Evolutionary conservation across 768 basidiomycete species (phyloP), one percentile per base, ranked within the genome.

Genomic region (Hemileccinum rubropunctum): DNA sequence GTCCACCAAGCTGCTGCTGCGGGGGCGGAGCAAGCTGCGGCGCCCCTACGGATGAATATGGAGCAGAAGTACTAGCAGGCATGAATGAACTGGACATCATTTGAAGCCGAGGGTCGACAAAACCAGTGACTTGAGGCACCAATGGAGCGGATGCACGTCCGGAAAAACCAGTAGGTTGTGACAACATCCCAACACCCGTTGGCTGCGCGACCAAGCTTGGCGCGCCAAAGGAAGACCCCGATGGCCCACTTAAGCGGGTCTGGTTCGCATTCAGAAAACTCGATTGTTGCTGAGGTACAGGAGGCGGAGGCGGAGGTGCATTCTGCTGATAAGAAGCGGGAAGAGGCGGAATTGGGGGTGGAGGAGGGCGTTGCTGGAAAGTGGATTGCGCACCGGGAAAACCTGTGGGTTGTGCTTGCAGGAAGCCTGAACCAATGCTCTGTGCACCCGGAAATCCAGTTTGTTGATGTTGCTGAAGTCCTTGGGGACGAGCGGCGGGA

Each of bases 41-140:
- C 3, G 74, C 66, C 9, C 82, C 84, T 5, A 73, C 79, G 3
- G 81, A 70, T 36, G 75, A 74, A 62, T 83, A 86, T 8, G 80
- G 82, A 13, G 81, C 68, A 26, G 83, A 75, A 3, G 72, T 69
- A 56, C 83, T 88, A 45, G 81, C 73, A 12, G 95, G 95, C 83
- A 98, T 89, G 71, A 98, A 97, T 0, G 87, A 85, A 52, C 72
- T 88, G n/a, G 84, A 84, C 88, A 97, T 91, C 81, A 94, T 84
- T 65, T 82, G 81, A 43, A 95, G 72, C 17, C 91, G 74, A 2
- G 92, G 93, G 70, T 95, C 88, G 47, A 88, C 72, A 59, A 79
- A 90, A 18, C 91, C 91, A 6, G 91, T 93, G 47, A 76, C 70
- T 60, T 93, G 91, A 14, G 88, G 79, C 2, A 86, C 73, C 44